Evolutionary conservation across 2,329 filamentous ascomycete genomes (phyloP).

Genomic region (Stagonosporopsis chrysanthemi): DNA sequence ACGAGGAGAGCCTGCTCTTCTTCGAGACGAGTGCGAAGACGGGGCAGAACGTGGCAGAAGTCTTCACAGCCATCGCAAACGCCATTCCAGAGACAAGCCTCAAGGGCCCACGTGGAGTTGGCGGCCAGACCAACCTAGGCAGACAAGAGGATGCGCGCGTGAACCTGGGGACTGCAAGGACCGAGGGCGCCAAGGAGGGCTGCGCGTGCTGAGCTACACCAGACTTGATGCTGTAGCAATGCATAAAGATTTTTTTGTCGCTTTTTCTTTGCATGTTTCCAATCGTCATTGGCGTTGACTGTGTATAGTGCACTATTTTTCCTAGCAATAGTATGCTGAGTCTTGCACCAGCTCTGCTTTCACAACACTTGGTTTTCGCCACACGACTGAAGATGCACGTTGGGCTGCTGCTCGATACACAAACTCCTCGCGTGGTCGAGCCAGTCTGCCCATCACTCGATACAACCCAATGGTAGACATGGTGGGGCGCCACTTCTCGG

Average conservation of each 20-base stretch:
- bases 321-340: conserved; percentile 2
- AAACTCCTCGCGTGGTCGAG: background rate
- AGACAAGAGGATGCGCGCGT: conserved; percentile 73
- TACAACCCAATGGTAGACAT: background rate
- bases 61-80: conserved; percentile 98
- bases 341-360: background rate
- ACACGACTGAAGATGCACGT: background rate
- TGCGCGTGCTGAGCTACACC: conserved; percentile 75
- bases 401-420: background rate
- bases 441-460: background rate
- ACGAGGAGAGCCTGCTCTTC: conserved; percentile 92
- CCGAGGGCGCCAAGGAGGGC: conserved; percentile 82
- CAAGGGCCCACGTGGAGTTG: conserved; percentile 80
- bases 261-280: conserved; percentile 1
- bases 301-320: conserved; percentile 8
- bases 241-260: conserved; percentile 5
- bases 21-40: conserved; percentile 99
- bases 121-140: conserved; percentile 65
- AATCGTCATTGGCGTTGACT: conserved; percentile 1
- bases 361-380: background rate
- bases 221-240: conserved; percentile 19
- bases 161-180: conserved; percentile 76
- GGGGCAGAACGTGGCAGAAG: conserved; percentile 90
- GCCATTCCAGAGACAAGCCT: conserved; percentile 96
- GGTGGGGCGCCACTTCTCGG: conserved; percentile 12